Base-by-base conservation (phyloP, 352 stramenopile species). In the Aphanomyces invadans region DNA sequence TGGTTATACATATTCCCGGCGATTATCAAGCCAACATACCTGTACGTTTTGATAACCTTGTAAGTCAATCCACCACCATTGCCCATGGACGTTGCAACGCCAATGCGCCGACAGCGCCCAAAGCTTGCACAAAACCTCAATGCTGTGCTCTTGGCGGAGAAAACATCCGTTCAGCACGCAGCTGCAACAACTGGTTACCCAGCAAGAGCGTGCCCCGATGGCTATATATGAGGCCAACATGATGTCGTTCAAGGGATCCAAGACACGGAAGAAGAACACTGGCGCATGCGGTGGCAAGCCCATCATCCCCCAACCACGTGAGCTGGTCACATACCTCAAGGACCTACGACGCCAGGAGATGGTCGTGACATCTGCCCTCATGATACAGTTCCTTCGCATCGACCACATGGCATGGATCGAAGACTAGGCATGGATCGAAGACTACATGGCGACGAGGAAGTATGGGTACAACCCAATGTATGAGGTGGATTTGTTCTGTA, bases 301-400 rank as follows among this genome's bases (percentile, higher is more conserved):
- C 0, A 54, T 48, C 17, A 54, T 54, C 0, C n/a, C 1, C 26
- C n/a, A 54, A 10, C 0, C 2, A 1, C 46, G 21, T 54, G 46
- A 54, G n/a, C n/a, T 54, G 7, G 46, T 29, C 10, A 54, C 26
- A 10, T 21, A 31, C 46, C 7, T 54, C 10, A 25, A 29, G 1
- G 46, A 2, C 26, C 46, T 54, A 15, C 46, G 46, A 0, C 46
- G 2, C 0, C 46, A 54, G 46, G 46, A 54, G 26, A 1, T 54
- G 10, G 2, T n/a, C 11, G n/a, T 21, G n/a, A 54, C 2, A 15
- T 42, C 36, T 15, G 36, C 36, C 7, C 46, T 23, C 26, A 54
- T 54, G 46, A 54, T 54, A 10, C n/a, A 54, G 26, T 54, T 54
- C 26, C 46, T 54, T 10, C 46, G 46, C 46, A 21, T 23, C n/a